These are phyloP conservation scores for Aspergillus quadrilineatus DNA, from an alignment of 2,329 filamentous ascomycete species.

Conservation along the genomic window DNA sequence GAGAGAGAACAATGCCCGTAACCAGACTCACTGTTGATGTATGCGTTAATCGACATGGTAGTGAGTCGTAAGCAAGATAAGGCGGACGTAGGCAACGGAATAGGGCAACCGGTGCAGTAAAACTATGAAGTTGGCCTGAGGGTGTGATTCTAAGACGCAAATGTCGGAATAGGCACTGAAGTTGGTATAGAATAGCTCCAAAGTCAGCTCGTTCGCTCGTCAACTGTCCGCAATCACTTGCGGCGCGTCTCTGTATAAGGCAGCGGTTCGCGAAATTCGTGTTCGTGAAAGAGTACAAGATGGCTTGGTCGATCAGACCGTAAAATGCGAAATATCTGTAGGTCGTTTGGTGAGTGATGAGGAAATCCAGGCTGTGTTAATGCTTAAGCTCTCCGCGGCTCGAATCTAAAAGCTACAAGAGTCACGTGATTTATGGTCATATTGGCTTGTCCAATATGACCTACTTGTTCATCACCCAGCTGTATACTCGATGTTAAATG, in stretches of 20 bases:
- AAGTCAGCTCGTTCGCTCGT: background rate
- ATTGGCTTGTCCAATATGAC: too few relatives aligned
- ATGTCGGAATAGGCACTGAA: too few relatives aligned
- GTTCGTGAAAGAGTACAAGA: background rate
- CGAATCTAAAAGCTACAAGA: background rate
- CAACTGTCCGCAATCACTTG: background rate
- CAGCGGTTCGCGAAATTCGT: background rate
- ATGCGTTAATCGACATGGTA: conserved; percentile 54
- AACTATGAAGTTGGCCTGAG: background rate
- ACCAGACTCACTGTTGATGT: conserved; percentile 52
- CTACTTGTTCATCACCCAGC: background rate
- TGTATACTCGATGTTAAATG: background rate
- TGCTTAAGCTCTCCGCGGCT: conserved; percentile 5
- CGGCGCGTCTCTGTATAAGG: background rate
- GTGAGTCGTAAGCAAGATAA: background rate
- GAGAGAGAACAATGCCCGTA: too few relatives aligned
- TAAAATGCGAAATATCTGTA: background rate
- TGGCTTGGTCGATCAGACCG: background rate
- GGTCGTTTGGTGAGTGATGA: background rate
- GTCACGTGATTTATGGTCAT: conserved; percentile 2
- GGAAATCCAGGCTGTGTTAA: background rate
- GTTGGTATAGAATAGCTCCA: background rate
- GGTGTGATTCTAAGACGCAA: background rate
- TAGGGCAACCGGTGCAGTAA: background rate
- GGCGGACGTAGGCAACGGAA: background rate